Evolutionary conservation across 108 stramenopile genomes (phyloP).

Genomic region (Nitzschia inconspicua): DNA sequence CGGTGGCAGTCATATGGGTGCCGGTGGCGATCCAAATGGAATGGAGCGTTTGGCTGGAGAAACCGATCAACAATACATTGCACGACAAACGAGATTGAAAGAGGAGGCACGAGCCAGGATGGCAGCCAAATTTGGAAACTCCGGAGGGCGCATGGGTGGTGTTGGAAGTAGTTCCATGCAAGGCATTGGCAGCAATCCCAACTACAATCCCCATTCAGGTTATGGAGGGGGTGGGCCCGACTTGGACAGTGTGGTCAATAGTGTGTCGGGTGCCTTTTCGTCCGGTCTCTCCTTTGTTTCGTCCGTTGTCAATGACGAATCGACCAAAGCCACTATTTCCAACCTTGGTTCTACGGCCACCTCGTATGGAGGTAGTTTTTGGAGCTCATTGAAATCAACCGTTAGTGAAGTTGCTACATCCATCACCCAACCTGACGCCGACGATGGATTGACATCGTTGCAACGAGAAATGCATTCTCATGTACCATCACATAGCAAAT

Average conservation of each 20-base stretch:
- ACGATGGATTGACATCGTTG: slow-evolving; percentile 66
- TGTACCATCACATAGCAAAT: slow-evolving; percentile 60
- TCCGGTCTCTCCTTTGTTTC: slow-evolving; percentile 39
- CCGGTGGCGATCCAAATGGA: slow-evolving; percentile 64
- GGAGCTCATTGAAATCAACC: slow-evolving; percentile 61
- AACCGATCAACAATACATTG: slow-evolving; percentile 87
- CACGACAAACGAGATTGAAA: slow-evolving; percentile 84
- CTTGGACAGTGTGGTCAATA: slow-evolving; percentile 35
- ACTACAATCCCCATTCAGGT: slow-evolving; percentile 63
- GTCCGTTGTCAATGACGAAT: slow-evolving; percentile 38
- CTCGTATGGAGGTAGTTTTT: slow-evolving; percentile 63
- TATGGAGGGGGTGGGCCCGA: slow-evolving; percentile 26
- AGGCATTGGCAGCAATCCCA: slow-evolving; percentile 74
- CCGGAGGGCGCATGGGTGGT: slow-evolving; percentile 51
- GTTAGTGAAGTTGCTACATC: slow-evolving; percentile 51
- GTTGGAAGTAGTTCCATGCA: slow-evolving; percentile 61
- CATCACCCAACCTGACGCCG: slow-evolving; percentile 55
- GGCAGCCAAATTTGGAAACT: slow-evolving; percentile 83
- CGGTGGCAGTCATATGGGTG: slow-evolving; percentile 2
- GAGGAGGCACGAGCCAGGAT: slow-evolving; percentile 83
- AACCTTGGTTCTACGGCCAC: slow-evolving; percentile 24
- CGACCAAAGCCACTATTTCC: slow-evolving; percentile 28
- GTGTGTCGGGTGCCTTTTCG: slow-evolving; percentile 52
- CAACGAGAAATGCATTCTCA: slow-evolving; percentile 69
- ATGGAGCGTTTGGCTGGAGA: slow-evolving; percentile 91